phyloP scores from a whole-genome alignment of 1,284 basidiomycete genomes.

The Caloboletus firmus region DNA sequence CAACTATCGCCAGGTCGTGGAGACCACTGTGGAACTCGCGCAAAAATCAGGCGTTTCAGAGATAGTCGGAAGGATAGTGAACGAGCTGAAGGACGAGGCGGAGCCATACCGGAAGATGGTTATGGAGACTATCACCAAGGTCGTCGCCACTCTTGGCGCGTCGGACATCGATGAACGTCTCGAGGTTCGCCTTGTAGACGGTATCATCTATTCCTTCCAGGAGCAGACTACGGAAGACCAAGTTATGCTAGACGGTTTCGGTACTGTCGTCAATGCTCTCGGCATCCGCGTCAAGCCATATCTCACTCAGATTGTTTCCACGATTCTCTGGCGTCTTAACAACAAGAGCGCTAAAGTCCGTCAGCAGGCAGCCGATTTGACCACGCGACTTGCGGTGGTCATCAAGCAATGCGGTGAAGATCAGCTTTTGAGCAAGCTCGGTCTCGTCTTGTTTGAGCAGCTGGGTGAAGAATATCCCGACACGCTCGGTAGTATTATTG shows the following conservation, averaged over 20 bases:
- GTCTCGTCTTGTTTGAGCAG: conserved; percentile 97
- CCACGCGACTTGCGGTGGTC: conserved; percentile 90
- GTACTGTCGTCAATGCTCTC: conserved; percentile 94
- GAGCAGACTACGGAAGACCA: conserved; percentile 99
- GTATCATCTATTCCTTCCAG: conserved; percentile 99
- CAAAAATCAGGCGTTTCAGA: conserved; percentile 96
- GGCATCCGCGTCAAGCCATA: conserved; percentile 99
- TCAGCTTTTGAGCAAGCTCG: conserved; percentile 92
- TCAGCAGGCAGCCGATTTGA: conserved; percentile 97
- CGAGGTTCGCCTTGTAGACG: conserved; percentile 93
- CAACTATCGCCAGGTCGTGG: conserved; percentile 97
- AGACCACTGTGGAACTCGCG: conserved; percentile 97
- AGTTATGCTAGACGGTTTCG: conserved; percentile 98
- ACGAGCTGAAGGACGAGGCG: conserved; percentile 94
- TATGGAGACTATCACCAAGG: conserved; percentile 99
- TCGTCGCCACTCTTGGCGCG: conserved; percentile 88
- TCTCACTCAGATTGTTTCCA: conserved; percentile 98
- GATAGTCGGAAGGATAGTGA: conserved; percentile 93
- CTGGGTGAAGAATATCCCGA: conserved; percentile 99
- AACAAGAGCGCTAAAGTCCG: conserved; percentile 99
- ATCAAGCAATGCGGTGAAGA: conserved; percentile 99
- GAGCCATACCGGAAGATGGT: conserved; percentile 99
- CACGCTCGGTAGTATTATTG: conserved; percentile 97
- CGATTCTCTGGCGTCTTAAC: conserved; percentile 97
- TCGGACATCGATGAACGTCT: conserved; percentile 96